Evolutionary conservation across 1,139 yeast species (phyloP).

Genomic region (Yueomyces sp.): DNA sequence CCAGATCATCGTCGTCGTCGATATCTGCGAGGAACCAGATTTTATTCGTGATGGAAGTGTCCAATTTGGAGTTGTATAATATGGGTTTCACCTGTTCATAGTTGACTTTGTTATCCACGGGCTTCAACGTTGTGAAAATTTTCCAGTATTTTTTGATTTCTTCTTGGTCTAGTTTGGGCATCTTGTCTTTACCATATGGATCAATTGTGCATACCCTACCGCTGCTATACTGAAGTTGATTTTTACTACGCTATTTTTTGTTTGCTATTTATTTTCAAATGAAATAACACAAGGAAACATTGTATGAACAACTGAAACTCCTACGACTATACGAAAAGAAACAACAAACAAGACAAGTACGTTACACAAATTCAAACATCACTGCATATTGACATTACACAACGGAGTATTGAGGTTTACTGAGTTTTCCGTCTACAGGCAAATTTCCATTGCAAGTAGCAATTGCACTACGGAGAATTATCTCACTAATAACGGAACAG

Average conservation of each 20-base stretch:
- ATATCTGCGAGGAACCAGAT: conserved; percentile 92
- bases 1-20: conserved; percentile 80
- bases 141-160: conserved; percentile 96
- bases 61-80: conserved; percentile 74
- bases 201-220: too few species aligned
- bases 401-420: too few species aligned
- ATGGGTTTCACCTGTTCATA: conserved; percentile 83
- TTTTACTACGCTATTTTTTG: neutral
- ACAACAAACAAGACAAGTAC: too few species aligned
- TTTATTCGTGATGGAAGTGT: conserved; percentile 59
- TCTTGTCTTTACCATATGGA: conserved; percentile 1
- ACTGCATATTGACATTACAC: too few species aligned
- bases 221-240: neutral
- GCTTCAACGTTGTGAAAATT: conserved; percentile 79
- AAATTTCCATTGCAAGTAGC: too few species aligned
- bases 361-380: too few species aligned
- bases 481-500: too few species aligned
- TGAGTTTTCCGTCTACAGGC: too few species aligned
- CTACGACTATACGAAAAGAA: too few species aligned
- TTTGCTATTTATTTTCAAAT: neutral
- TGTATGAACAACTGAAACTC: too few species aligned
- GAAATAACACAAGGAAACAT: neutral
- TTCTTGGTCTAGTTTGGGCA: conserved; percentile 70
- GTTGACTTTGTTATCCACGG: conserved; percentile 59
- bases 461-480: too few species aligned